Percentiles rank a stretch among this genome's conserved stretches.
Conservation (phyloP, 768 basidiomycete species). For the Mrakia hoshinonis region DNA sequence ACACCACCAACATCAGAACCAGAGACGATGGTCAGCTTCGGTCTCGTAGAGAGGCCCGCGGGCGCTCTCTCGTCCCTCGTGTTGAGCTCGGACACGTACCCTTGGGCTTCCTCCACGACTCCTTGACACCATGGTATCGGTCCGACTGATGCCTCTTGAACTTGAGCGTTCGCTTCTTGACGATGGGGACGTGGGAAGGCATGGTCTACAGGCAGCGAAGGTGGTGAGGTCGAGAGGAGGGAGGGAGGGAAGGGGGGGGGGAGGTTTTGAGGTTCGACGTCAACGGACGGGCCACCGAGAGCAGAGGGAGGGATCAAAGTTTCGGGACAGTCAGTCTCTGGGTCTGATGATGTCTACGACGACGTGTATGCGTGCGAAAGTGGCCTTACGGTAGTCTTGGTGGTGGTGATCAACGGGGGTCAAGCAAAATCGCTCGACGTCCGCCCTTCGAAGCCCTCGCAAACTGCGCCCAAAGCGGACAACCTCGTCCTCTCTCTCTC, state of each 20-base stretch:
- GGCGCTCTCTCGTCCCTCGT: neutral
- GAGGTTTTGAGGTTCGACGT: neutral
- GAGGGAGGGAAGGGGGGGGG: neutral
- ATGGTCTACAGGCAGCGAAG: slow-evolving; percentile 23
- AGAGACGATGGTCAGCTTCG: neutral
- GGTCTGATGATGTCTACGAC: no score
- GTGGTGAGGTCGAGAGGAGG: neutral
- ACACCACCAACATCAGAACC: slow-evolving; percentile 3
- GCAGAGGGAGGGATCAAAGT: neutral
- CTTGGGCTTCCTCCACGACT: slow-evolving; percentile 99
- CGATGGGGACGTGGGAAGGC: slow-evolving; percentile 51
- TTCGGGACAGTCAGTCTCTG: neutral
- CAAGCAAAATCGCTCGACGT: no score
- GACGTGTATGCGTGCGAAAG: no score
- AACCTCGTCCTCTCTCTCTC: no score
- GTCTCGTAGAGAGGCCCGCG: neutral
- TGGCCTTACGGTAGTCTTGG: no score
- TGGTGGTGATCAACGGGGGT: no score
- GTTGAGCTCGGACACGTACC: slow-evolving; percentile 38
- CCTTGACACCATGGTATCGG: slow-evolving; percentile 92
- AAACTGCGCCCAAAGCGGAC: no score
- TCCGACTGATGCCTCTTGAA: slow-evolving; percentile 99
- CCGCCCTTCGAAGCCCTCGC: no score
- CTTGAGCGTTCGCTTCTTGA: slow-evolving; percentile 94
- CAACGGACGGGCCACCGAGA: neutral